Evolutionary conservation across 2,329 filamentous ascomycete species (phyloP).

Genomic region (Colletotrichum sp.): DNA sequence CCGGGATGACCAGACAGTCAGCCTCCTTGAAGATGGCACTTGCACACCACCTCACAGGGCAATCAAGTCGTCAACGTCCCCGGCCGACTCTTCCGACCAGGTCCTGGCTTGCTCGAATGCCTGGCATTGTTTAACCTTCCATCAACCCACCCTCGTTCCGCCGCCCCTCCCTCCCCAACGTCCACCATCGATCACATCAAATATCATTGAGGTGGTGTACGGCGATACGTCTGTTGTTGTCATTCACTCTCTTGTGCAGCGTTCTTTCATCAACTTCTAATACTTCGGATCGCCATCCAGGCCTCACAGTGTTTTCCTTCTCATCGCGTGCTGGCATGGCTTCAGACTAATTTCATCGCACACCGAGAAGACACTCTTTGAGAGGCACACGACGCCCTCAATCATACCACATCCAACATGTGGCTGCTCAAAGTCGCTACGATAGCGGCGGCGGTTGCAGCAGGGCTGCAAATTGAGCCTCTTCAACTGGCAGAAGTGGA

Average conservation of each 20-base stretch:
- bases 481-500: background rate
- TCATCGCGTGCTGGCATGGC: constrained; percentile 16
- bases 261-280: background rate
- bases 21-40: background rate
- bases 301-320: background rate
- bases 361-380: background rate
- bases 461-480: constrained; percentile 4
- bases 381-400: background rate
- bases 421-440: background rate
- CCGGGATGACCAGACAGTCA: background rate
- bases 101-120: background rate
- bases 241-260: background rate
- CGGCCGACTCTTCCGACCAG: constrained; percentile 1
- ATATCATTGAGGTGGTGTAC: background rate
- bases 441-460: constrained; percentile 4
- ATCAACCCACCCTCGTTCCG: background rate
- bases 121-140: constrained; percentile 4
- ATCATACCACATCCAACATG: constrained; percentile 6
- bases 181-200: background rate
- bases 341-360: background rate
- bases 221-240: background rate
- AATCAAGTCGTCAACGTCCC: constrained; percentile 3
- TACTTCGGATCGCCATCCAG: background rate
- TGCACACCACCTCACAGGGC: background rate
- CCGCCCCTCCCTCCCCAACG: background rate